Evolutionary conservation across 768 basidiomycete genomes (phyloP), one percentile per base, ranked within the genome.

Genomic region (Erythrobasidium yunnanense): DNA sequence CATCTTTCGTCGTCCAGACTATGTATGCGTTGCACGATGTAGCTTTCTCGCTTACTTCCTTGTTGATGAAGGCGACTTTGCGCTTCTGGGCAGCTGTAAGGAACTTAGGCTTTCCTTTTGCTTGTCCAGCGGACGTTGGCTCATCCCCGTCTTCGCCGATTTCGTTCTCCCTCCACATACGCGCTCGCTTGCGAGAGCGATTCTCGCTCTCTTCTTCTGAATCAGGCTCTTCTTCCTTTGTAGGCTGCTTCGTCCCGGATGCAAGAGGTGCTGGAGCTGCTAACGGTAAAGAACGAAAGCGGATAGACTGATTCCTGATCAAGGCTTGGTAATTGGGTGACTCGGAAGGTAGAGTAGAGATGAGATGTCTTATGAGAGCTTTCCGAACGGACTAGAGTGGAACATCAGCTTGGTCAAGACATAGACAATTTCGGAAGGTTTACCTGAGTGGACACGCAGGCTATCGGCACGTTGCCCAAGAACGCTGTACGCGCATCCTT

Each of bases 251-350:
- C 77, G 49, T 77, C 74, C 33, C 79, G 74, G 0, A 83, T 80
- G 18, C 85, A 78, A 69, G 81, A 11, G 85, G 76, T 0, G 89
- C 89, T 8, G 93, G 88, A 0, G 81, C 81, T 69, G 87, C 84
- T 79, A 96, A 96, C 0, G 91, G 85, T 54, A 95, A 82, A 17
- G 91, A 95, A 55, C 93, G 88, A 80, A 93, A 95, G 46, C 93
- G 88, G 25, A 84, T 81, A 3, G 90, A 91, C 73, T 97, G 93
- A 69, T 95, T 85, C 78, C 87, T 89, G 56, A 88, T 84, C 0
- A 67, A 57, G 1, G 73, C 63, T 54, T 66, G 69, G 56, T 27
- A 20, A 35, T 49, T 33, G 0, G 80, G 69, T 53, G 22, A 17
- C 34, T 49, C 35, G 0, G 80, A 76, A 2, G 87, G 84, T 15